These are phyloP conservation scores for Maudiozyma serrabonitensis DNA, from an alignment of 805 yeast species.

Conservation along the genomic window DNA sequence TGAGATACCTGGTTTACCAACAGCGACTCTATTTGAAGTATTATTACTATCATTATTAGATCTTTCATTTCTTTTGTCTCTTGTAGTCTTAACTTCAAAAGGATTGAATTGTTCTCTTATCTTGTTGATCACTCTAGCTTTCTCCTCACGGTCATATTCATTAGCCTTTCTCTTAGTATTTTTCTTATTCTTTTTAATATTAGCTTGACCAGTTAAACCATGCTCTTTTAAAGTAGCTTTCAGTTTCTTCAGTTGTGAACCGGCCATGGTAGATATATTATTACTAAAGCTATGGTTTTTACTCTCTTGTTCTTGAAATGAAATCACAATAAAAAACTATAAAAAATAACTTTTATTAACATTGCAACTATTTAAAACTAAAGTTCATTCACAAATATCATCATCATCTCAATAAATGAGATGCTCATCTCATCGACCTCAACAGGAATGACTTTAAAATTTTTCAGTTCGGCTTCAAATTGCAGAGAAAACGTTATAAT, in stretches of 20 bases:
- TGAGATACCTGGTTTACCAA: constrained; percentile 59
- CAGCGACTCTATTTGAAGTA: constrained; percentile 35
- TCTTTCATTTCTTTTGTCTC: constrained; percentile 42
- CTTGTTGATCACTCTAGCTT: constrained; percentile 41
- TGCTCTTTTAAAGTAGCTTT: constrained; percentile 67
- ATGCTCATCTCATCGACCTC: no score
- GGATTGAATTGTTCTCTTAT: constrained; percentile 84
- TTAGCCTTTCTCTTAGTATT: constrained; percentile 42
- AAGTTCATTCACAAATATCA: no score
- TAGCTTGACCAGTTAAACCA: constrained; percentile 83
- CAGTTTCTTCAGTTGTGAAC: constrained; percentile 78
- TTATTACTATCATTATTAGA: constrained; percentile 23
- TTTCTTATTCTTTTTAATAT: constrained; percentile 43
- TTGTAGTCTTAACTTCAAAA: constrained; percentile 68
- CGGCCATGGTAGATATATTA: constrained; percentile 44
- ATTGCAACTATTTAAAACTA: no score
- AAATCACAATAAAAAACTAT: no score
- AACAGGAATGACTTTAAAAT: background rate
- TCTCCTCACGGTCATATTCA: constrained; percentile 64
- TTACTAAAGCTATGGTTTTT: no score
- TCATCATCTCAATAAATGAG: no score
- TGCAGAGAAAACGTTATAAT: no score
- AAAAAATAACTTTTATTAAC: no score
- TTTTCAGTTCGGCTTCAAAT: background rate
- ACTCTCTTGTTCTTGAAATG: no score